phyloP scores from a whole-genome alignment of 2,329 filamentous ascomycete species.

The Phialophora expanda region DNA sequence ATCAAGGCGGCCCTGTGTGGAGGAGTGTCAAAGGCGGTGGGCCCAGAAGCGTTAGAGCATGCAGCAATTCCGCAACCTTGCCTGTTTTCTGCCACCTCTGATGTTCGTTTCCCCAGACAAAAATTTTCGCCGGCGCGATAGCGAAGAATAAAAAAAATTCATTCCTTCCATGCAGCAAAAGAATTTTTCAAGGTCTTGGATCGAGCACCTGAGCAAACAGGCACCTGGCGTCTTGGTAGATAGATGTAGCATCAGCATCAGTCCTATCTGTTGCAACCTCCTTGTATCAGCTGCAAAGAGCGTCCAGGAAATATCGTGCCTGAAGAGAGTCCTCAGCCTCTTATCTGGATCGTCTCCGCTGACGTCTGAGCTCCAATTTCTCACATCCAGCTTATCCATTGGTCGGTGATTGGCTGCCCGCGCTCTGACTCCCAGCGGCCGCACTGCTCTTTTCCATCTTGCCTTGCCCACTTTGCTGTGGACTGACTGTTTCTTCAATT shows the following conservation, averaged over 20 bases:
- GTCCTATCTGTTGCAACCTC: neutral
- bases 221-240: neutral
- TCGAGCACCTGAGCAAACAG: neutral
- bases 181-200: conserved; percentile 9
- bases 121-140: conserved; percentile 20
- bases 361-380: conserved; percentile 21
- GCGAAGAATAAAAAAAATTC: conserved; percentile 20
- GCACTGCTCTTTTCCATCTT: conserved; percentile 10
- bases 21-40: conserved; percentile 18
- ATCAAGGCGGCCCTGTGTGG: neutral
- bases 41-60: conserved; percentile 22
- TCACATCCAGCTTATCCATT: conserved; percentile 34
- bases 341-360: conserved; percentile 20
- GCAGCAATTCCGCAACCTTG: conserved; percentile 9
- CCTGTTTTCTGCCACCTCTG: conserved; percentile 20
- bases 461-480: neutral
- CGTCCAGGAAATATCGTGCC: neutral
- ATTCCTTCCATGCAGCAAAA: conserved; percentile 15
- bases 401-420: too few species aligned
- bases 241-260: neutral
- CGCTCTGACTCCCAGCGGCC: conserved; percentile 8
- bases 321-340: neutral
- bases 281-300: neutral
- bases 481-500: neutral
- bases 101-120: conserved; percentile 27